These are phyloP conservation scores for Cenchrus fungigraminus DNA, from an alignment of 176 grass and related monocot species.

Conservation along the genomic window DNA sequence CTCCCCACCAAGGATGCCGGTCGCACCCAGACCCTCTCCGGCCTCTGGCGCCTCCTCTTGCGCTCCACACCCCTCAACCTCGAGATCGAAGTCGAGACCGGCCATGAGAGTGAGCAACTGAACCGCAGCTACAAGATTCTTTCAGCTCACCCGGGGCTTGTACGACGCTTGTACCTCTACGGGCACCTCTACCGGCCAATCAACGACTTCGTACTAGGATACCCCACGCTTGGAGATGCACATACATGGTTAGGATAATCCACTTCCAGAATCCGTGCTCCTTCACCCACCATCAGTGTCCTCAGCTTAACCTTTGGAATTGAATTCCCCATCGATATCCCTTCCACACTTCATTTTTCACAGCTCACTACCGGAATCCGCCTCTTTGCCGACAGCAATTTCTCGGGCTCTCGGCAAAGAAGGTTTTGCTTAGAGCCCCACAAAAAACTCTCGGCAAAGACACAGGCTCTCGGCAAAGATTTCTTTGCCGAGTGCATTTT, in stretches of 20 bases:
- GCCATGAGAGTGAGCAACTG: background rate
- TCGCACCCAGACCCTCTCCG: too few relatives aligned
- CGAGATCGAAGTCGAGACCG: background rate
- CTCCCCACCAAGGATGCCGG: too few relatives aligned
- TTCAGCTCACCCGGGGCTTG: background rate
- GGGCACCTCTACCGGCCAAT: background rate
- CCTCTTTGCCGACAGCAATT: too few relatives aligned
- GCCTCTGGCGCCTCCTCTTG: background rate
- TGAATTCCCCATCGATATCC: accelerated
- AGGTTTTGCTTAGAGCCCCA: too few relatives aligned
- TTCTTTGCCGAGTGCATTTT: too few relatives aligned
- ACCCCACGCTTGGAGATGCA: background rate
- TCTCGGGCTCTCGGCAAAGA: too few relatives aligned
- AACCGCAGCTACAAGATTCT: background rate
- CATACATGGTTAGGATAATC: too few relatives aligned
- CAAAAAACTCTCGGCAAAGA: too few relatives aligned
- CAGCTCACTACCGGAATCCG: background rate
- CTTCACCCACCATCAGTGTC: too few relatives aligned
- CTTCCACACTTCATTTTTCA: background rate
- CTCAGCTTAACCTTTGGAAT: background rate
- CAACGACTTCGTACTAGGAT: background rate
- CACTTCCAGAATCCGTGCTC: background rate
- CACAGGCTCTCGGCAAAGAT: too few relatives aligned
- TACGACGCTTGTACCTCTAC: background rate
- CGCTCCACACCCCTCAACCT: background rate